These are phyloP conservation scores for Gracilaria caudata DNA, from an alignment of 23 red algal species.

Conservation along the genomic window DNA sequence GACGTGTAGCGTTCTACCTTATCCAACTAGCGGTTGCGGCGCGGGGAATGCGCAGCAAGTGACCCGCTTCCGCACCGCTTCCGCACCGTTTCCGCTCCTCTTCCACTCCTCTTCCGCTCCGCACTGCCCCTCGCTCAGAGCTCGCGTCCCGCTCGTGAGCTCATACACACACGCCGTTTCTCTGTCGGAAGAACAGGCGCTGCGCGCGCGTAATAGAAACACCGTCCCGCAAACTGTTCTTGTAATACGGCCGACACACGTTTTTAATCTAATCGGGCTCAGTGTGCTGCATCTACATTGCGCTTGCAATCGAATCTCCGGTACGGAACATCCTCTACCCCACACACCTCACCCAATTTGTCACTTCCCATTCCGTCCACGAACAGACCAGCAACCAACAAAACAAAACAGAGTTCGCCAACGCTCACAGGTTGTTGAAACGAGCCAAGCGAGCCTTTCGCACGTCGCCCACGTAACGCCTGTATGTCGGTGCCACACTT, in stretches of 20 bases:
- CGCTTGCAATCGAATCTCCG: neutral
- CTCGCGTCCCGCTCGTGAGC: too few relatives aligned
- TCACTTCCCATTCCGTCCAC: neutral
- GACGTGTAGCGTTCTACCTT: too few relatives aligned
- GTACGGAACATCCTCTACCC: neutral
- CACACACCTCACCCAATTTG: neutral
- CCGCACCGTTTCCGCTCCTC: neutral
- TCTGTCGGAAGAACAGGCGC: neutral
- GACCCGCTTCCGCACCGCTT: neutral
- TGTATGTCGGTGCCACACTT: constrained; percentile 9
- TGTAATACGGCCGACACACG: too few relatives aligned
- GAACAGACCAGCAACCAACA: neutral
- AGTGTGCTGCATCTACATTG: neutral
- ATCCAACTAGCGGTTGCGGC: too few relatives aligned
- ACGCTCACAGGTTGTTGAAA: neutral
- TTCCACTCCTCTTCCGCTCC: too few relatives aligned
- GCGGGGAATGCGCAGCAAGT: too few relatives aligned
- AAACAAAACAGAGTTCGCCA: neutral
- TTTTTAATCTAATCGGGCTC: neutral
- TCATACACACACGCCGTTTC: too few relatives aligned
- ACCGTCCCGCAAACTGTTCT: neutral
- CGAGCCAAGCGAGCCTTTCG: constrained; percentile 3
- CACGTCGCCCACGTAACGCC: neutral
- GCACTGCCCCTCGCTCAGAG: neutral
- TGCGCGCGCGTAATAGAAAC: neutral